Base-by-base conservation (phyloP, 2,329 filamentous ascomycete genomes). In the Penicillium italicum region DNA sequence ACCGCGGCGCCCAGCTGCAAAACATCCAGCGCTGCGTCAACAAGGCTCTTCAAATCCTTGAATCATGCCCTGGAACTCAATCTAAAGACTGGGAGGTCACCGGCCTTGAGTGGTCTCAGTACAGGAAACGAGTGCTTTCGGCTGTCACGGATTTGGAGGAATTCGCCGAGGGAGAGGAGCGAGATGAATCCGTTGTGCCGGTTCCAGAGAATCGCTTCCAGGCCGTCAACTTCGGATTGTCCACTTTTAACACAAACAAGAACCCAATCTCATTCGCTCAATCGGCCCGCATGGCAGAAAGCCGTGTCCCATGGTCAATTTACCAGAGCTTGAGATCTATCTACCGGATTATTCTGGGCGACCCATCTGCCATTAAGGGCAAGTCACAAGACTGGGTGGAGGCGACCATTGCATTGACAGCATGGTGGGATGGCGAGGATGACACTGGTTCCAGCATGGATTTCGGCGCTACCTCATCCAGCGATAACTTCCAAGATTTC, bases 381-480 rank as follows among this genome's bases (percentile, higher is more conserved):
- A 84, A 86, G 42, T 85, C 91, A 1, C 86, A 93, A 67, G 92
- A 97, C 72, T 97, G 93, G 93, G 85, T 93, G 49, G 93, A 97
- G 76, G 92, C 91, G 0, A 89, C 87, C 0, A 76, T 97, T 57
- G 89, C 87, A 1, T 77, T 97, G 47, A 86, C 92, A 31, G 86
- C 89, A 6, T 97, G 93, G 93, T 96, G 92, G 91, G 88, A 96
- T 68, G 90, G 94, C 58, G 83, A 84, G n/a, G 83, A 85, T 57
- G 81, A 86, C 10, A 77, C 79, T 14, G 75, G 77, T 1, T 62
- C 71, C 1, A 67, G 72, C 36, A 54, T 65, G 26, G 57, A 58
- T 36, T 57, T 64, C 22, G 59, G 57, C 31, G 57, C 64, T n/a
- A 67, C 63, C 50, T 62, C 59, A 28, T 57, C 55, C 41, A 64